A percentile compares a stretch with the other conserved stretches of the same genome.
These are phyloP conservation scores for Penicillium polonicum DNA, from an alignment of 2,329 filamentous ascomycete species.

Conservation along the genomic window DNA sequence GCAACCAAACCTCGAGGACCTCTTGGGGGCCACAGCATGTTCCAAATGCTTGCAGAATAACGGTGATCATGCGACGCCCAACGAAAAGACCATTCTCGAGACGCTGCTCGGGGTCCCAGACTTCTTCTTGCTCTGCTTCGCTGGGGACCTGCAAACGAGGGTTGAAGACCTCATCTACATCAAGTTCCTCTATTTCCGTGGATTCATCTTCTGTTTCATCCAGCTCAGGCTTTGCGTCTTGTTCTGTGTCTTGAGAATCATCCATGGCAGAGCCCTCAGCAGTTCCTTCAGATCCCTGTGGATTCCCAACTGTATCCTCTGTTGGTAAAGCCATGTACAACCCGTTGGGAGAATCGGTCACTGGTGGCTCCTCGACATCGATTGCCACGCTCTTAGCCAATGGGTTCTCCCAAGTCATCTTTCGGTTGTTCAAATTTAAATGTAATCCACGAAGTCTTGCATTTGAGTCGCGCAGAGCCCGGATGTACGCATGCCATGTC, in stretches of 20 bases:
- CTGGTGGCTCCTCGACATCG: conserved; percentile 8
- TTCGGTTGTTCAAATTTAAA: conserved; percentile 13
- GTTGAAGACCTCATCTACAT: conserved; percentile 10
- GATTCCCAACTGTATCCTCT: neutral
- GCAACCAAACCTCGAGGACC: conserved; percentile 40
- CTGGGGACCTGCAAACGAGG: neutral
- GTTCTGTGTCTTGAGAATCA: neutral
- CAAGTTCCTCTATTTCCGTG: conserved; percentile 2
- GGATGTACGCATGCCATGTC: conserved; percentile 65
- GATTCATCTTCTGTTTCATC: conserved; percentile 11
- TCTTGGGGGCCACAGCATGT: conserved; percentile 37
- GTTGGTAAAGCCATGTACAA: conserved; percentile 31
- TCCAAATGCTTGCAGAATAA: conserved; percentile 42
- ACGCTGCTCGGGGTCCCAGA: conserved; percentile 27
- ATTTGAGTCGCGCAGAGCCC: conserved; percentile 39
- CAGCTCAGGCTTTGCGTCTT: neutral
- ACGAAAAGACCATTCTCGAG: conserved; percentile 44
- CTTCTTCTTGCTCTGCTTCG: conserved; percentile 2
- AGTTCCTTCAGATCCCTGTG: neutral
- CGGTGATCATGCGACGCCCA: conserved; percentile 41
- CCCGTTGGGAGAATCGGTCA: conserved; percentile 13
- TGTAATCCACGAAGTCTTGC: conserved; percentile 24
- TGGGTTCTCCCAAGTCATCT: conserved; percentile 34
- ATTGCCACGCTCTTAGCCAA: conserved; percentile 15
- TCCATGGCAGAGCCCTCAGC: neutral